Conservation (phyloP, 768 basidiomycete genomes). For the Termitomyces sp. region DNA sequence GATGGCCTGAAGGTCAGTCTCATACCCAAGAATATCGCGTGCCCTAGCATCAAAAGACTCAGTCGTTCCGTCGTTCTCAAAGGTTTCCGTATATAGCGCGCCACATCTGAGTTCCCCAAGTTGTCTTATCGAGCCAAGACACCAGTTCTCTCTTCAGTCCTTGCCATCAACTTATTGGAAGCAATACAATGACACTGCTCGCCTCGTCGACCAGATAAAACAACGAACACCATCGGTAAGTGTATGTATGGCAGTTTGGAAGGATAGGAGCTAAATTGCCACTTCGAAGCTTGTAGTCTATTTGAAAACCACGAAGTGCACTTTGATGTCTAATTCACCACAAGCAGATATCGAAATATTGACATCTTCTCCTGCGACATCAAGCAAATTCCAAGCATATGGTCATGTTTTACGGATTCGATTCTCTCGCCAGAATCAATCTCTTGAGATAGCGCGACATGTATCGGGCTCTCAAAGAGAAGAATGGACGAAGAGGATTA, state of each 20-base stretch:
- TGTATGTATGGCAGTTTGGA: not conserved
- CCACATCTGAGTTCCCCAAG: slow-evolving; percentile 47
- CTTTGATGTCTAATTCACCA: slow-evolving; percentile 48
- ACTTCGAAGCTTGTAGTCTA: slow-evolving; percentile 36
- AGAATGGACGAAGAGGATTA: slow-evolving; percentile 35
- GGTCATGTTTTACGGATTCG: slow-evolving; percentile 31
- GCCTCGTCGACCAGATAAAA: slow-evolving; percentile 42
- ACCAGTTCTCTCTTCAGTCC: slow-evolving; percentile 25
- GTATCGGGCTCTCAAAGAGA: slow-evolving; percentile 23
- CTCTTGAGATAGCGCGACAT: slow-evolving; percentile 31
- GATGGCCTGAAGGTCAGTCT: slow-evolving; percentile 30
- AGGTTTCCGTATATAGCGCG: slow-evolving; percentile 43
- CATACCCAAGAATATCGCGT: not conserved
- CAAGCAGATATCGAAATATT: slow-evolving; percentile 42
- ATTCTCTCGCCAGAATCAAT: slow-evolving; percentile 25
- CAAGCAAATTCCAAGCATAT: slow-evolving; percentile 4
- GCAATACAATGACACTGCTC: slow-evolving; percentile 40
- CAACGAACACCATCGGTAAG: slow-evolving; percentile 47
- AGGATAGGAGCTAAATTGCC: not conserved
- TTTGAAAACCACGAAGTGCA: slow-evolving; percentile 33
- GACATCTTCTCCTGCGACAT: slow-evolving; percentile 15
- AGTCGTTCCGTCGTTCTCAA: not conserved
- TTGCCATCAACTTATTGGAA: slow-evolving; percentile 39
- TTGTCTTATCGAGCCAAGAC: slow-evolving; percentile 38
- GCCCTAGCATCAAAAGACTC: not conserved